Evolutionary conservation across 129 eudicot species (phyloP), one percentile per base, ranked within the genome.

Genomic region (Escallonia rubra): DNA sequence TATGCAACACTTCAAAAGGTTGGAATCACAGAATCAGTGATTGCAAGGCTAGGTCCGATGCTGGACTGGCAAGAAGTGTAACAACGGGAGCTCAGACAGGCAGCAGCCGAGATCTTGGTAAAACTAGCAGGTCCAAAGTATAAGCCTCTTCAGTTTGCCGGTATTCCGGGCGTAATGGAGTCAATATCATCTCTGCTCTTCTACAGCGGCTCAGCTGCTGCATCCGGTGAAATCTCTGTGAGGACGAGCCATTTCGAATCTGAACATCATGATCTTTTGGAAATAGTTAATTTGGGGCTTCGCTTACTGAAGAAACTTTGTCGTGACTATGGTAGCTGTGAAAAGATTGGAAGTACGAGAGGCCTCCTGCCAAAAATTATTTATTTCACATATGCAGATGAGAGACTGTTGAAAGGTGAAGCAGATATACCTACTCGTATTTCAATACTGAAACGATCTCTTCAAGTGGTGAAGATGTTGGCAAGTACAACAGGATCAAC

Each of bases 251-350:
- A 23, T 23, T 23, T 73, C 2, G 87, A 86, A 72, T 59, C 73
- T 41, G 85, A 88, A 39, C 59, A 78, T 14, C 83, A 81, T 34
- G 84, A 83, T 3, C 70, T 74, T 55, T 92, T 95, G 96, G 73
- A 73, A 12, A 84, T 86, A 59, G 86, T 84, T 61, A 90, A 84
- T 66, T 54, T 93, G 70, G 99, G 96, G 8, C 90, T 93, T 39
- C 84, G 74, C 8, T 84, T 93, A n/a, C 69, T 93, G 60, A 93
- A 93, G 87, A 93, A 93, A 73, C 88, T 93, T 2, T 93, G 96
- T 0, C 89, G 90, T 43, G 95, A 93, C 65, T 96, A 89, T 52
- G 92, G 86, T 53, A 89, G 84, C 13, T 93, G 99, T 63, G 95
- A 83, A 10, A 89, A 86, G 77, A 93, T 93, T 34, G 99, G 99